Percentiles rank a stretch among this genome's conserved stretches.
These are phyloP conservation scores for Coniferiporia sulphurascens DNA, from an alignment of 1,284 basidiomycete genomes.

Conservation along the genomic window DNA sequence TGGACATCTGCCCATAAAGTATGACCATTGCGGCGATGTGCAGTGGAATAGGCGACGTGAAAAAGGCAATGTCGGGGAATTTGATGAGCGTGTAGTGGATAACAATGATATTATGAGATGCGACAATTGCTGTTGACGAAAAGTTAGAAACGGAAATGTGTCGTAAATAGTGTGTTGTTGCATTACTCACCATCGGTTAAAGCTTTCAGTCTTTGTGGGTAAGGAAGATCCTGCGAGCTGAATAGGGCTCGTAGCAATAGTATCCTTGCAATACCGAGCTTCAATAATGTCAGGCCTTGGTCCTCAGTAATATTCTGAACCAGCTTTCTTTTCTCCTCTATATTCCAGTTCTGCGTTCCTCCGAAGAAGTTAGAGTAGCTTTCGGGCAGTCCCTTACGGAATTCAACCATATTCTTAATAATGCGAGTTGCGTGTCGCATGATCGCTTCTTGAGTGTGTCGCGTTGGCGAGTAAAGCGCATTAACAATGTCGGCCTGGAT, in stretches of 20 bases:
- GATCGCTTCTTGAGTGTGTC: constrained; percentile 58
- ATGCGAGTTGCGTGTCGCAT: constrained; percentile 73
- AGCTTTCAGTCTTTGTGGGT: constrained; percentile 57
- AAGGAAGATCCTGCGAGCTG: constrained; percentile 63
- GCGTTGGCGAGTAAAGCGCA: constrained; percentile 69
- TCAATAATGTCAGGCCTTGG: constrained; percentile 72
- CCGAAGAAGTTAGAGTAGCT: constrained; percentile 66
- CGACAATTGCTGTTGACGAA: constrained; percentile 57
- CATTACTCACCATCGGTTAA: constrained; percentile 60
- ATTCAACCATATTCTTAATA: constrained; percentile 66
- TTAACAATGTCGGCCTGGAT: constrained; percentile 84
- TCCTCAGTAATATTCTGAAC: constrained; percentile 72
- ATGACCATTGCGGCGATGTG: constrained; percentile 87
- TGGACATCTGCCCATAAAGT: constrained; percentile 75
- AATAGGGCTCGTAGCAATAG: constrained; percentile 71
- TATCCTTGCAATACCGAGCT: constrained; percentile 75
- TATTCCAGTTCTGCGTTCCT: constrained; percentile 65
- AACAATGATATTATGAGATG: constrained; percentile 78
- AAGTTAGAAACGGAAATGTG: constrained; percentile 3
- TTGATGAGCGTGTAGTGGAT: constrained; percentile 74
- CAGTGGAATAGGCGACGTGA: constrained; percentile 77
- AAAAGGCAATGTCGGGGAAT: constrained; percentile 79
- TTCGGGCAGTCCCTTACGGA: constrained; percentile 60
- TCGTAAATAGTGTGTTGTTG: neutral
- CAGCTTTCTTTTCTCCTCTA: constrained; percentile 57